Evolutionary conservation across 2,329 filamentous ascomycete species (phyloP).

Genomic region (Knufia petricola): DNA sequence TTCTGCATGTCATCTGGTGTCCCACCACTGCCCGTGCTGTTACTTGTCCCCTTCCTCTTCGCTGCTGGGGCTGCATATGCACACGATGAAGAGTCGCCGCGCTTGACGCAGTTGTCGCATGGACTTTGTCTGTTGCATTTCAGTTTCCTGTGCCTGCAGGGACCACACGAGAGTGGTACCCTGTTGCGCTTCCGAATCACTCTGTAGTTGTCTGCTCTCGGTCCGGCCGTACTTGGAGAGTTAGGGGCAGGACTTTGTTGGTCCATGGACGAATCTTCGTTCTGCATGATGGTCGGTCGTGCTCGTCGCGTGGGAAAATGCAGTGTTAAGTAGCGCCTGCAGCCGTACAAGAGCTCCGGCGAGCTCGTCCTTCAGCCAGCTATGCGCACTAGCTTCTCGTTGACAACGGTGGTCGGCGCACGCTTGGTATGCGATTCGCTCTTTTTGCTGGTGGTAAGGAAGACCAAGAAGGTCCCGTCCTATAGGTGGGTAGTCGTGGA

Average conservation of each 20-base stretch:
- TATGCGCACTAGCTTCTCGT: too few relatives aligned
- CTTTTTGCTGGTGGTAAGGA: too few relatives aligned
- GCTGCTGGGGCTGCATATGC: conserved; percentile 65
- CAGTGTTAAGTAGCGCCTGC: background rate
- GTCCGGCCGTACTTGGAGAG: conserved; percentile 40
- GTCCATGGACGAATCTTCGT: conserved; percentile 5
- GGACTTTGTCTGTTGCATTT: conserved; percentile 90
- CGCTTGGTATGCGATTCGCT: too few relatives aligned
- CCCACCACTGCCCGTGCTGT: conserved; percentile 43
- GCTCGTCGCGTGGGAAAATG: background rate
- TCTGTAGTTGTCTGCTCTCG: conserved; percentile 77
- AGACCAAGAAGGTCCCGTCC: too few relatives aligned
- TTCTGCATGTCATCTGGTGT: conserved; percentile 96
- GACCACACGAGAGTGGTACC: conserved; percentile 81
- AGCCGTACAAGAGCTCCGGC: too few relatives aligned
- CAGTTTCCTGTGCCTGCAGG: conserved; percentile 83
- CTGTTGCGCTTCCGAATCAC: conserved; percentile 87
- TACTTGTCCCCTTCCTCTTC: conserved; percentile 58
- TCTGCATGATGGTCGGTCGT: background rate
- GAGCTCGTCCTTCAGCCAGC: too few relatives aligned
- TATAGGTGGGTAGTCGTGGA: too few relatives aligned
- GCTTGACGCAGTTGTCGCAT: conserved; percentile 90
- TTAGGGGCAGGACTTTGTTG: background rate
- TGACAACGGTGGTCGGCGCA: too few relatives aligned
- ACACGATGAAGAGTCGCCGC: conserved; percentile 70